These are phyloP conservation scores for Favolaschia claudopus DNA, from an alignment of 768 basidiomycete genomes.

Conservation along the genomic window DNA sequence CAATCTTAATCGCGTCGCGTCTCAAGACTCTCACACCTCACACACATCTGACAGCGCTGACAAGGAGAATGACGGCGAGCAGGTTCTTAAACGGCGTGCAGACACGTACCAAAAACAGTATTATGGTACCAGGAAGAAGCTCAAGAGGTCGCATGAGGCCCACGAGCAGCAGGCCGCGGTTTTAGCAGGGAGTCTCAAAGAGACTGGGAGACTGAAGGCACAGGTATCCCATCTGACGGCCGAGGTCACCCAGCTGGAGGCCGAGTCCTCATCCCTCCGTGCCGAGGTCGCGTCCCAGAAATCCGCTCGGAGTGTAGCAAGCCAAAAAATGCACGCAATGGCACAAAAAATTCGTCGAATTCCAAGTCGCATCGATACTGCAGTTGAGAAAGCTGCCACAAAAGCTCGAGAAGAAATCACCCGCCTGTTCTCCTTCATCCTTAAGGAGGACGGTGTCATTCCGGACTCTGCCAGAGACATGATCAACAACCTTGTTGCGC, in stretches of 20 bases:
- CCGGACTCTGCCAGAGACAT: neutral
- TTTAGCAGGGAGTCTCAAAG: too few species aligned
- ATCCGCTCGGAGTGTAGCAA: neutral
- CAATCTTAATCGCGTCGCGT: neutral
- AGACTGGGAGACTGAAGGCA: neutral
- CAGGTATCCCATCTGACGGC: neutral
- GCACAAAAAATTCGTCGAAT: neutral
- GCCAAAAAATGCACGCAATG: neutral
- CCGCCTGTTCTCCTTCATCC: neutral
- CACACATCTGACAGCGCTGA: neutral
- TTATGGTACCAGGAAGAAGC: conserved; percentile 2
- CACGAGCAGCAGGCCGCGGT: neutral
- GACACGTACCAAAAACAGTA: neutral
- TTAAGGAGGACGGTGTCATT: conserved; percentile 14
- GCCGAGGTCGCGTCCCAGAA: neutral
- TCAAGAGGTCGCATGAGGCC: neutral
- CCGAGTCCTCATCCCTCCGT: neutral
- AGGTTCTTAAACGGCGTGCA: neutral
- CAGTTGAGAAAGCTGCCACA: neutral
- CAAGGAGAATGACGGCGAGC: neutral
- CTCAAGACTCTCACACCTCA: neutral
- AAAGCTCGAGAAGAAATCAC: neutral
- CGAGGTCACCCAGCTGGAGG: neutral
- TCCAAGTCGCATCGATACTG: neutral
- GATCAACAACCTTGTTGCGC: conserved; percentile 9